These are phyloP conservation scores for Plantago major DNA, from an alignment of 257 asterid genomes.

Conservation along the genomic window DNA sequence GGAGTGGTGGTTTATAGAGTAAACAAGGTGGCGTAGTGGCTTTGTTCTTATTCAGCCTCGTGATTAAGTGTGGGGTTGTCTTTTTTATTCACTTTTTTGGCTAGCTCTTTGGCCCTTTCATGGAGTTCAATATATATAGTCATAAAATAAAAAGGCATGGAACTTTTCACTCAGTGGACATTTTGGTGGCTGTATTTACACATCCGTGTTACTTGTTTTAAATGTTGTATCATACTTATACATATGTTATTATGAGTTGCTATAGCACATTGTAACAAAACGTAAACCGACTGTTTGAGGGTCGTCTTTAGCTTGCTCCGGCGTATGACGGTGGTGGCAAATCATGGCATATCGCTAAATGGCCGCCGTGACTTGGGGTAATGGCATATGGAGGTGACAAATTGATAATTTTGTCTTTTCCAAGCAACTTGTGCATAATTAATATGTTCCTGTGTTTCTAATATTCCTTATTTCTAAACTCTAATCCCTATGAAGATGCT, in stretches of 20 bases:
- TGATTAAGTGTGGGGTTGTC: slow-evolving; percentile 3
- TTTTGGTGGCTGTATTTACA: neutral
- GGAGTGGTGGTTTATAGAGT: slow-evolving; percentile 16
- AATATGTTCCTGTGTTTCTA: no score
- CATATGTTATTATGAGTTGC: no score
- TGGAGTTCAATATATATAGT: neutral
- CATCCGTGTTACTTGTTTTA: no score
- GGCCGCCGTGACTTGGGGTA: slow-evolving; percentile 12
- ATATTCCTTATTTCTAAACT: neutral
- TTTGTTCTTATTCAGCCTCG: no score
- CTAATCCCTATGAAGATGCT: neutral
- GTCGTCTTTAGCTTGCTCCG: no score
- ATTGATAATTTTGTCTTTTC: no score
- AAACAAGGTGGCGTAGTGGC: no score
- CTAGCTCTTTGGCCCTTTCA: neutral
- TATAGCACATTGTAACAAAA: no score
- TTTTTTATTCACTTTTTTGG: neutral
- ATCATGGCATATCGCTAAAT: slow-evolving; percentile 18
- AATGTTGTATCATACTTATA: no score
- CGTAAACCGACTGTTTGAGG: no score
- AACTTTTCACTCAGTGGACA: neutral
- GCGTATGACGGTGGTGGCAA: neutral
- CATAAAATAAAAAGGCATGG: neutral
- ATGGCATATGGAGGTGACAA: neutral
- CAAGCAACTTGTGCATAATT: no score